These are phyloP conservation scores for Suillus fuscotomentosus DNA, from an alignment of 768 basidiomycete genomes.

Conservation along the genomic window DNA sequence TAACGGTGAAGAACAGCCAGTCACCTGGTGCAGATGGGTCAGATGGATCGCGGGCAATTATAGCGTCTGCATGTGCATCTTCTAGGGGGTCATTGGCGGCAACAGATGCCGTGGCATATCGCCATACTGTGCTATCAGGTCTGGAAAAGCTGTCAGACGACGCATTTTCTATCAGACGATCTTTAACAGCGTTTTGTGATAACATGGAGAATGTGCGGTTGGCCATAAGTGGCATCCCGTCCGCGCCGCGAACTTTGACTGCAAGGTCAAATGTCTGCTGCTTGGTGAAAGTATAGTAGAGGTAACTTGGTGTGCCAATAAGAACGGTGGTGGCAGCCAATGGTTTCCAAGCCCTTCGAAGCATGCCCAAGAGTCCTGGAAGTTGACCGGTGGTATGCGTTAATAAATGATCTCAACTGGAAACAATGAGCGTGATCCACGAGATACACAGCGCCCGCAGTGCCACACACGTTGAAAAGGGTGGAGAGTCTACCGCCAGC, in stretches of 20 bases:
- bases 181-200: slow-evolving; percentile 52
- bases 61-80: slow-evolving; percentile 74
- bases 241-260: slow-evolving; percentile 50
- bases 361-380: slow-evolving; percentile 39
- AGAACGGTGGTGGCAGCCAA: slow-evolving; percentile 51
- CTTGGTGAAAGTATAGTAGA: slow-evolving; percentile 48
- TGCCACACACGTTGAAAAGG: not conserved
- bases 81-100: slow-evolving; percentile 91
- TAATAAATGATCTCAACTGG: not conserved
- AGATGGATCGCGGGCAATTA: slow-evolving; percentile 62
- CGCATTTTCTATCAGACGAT: slow-evolving; percentile 56
- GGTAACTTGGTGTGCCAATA: slow-evolving; percentile 58
- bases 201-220: slow-evolving; percentile 55
- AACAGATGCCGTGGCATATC: slow-evolving; percentile 74
- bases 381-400: not conserved
- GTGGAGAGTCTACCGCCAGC: not conserved
- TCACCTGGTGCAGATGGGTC: slow-evolving; percentile 64
- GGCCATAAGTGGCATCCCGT: slow-evolving; percentile 59
- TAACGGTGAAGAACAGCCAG: slow-evolving; percentile 81
- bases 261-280: slow-evolving; percentile 58
- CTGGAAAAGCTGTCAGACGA: slow-evolving; percentile 43
- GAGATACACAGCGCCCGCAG: not conserved
- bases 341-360: slow-evolving; percentile 69
- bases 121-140: slow-evolving; percentile 64
- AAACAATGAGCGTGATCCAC: not conserved